Conservation (phyloP, 768 basidiomycete genomes). For the Royoungia palumana region DNA sequence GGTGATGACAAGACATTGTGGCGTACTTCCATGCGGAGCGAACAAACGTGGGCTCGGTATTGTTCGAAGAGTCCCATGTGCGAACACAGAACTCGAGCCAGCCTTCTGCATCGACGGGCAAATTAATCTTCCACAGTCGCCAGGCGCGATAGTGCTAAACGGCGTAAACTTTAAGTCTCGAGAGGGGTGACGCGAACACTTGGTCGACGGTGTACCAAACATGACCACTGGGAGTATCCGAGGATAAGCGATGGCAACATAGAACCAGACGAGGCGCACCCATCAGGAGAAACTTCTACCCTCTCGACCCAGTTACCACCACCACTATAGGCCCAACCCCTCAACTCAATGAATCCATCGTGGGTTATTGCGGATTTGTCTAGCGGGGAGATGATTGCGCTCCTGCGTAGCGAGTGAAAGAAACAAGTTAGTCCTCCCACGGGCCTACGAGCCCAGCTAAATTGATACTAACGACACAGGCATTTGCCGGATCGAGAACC, state of each 20-base stretch:
- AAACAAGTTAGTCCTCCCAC: not conserved
- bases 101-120: slow-evolving; percentile 53
- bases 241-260: not conserved
- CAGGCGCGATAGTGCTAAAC: slow-evolving; percentile 52
- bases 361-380: slow-evolving; percentile 48
- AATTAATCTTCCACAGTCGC: slow-evolving; percentile 49
- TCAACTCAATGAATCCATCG: slow-evolving; percentile 43
- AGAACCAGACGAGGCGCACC: not conserved
- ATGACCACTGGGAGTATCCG: slow-evolving; percentile 7
- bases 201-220: slow-evolving; percentile 17
- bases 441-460: not conserved
- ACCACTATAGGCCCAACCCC: slow-evolving; percentile 44
- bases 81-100: slow-evolving; percentile 56
- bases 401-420: not conserved
- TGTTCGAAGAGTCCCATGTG: slow-evolving; percentile 57
- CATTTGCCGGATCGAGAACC: slow-evolving; percentile 57
- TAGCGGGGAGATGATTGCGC: slow-evolving; percentile 10
- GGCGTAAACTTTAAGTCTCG: not conserved
- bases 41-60: slow-evolving; percentile 54
- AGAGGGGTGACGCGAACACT: slow-evolving; percentile 3
- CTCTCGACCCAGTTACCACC: slow-evolving; percentile 55
- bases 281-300: slow-evolving; percentile 45
- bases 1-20: not conserved
- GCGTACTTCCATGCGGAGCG: slow-evolving; percentile 55
- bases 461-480: slow-evolving; percentile 47